phyloP scores from a whole-genome alignment of 169 alveolate genomes.

The Cryptosporidium ubiquitum region DNA sequence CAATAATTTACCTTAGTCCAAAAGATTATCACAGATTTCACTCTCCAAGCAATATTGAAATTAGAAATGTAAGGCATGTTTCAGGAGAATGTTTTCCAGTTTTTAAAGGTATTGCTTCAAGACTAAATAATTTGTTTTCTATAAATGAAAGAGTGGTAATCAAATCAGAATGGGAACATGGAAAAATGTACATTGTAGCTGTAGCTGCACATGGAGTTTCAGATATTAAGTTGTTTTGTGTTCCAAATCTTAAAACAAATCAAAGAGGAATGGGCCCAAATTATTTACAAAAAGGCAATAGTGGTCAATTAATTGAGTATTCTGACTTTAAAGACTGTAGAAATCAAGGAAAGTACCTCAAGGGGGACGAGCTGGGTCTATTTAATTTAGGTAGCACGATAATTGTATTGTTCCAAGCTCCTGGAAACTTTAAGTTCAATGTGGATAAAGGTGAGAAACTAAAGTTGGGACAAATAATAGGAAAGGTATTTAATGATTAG shows the following conservation, averaged over 20 bases:
- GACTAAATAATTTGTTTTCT: slow-evolving; percentile 84
- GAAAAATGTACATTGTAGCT: slow-evolving; percentile 83
- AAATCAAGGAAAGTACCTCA: slow-evolving; percentile 73
- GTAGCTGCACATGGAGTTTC: slow-evolving; percentile 93
- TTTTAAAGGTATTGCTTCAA: slow-evolving; percentile 75
- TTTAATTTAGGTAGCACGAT: slow-evolving; percentile 90
- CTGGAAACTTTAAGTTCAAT: slow-evolving; percentile 79
- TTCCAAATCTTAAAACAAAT: slow-evolving; percentile 82
- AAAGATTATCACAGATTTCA: slow-evolving; percentile 91
- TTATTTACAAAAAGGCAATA: slow-evolving; percentile 64
- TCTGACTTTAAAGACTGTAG: slow-evolving; percentile 35
- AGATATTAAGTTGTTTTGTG: slow-evolving; percentile 82
- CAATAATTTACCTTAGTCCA: slow-evolving; percentile 87
- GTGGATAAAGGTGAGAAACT: slow-evolving; percentile 81
- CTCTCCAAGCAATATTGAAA: slow-evolving; percentile 84
- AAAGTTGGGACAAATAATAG: slow-evolving; percentile 75
- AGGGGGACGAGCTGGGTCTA: slow-evolving; percentile 90
- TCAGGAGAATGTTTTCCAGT: slow-evolving; percentile 86
- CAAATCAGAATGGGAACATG: slow-evolving; percentile 87
- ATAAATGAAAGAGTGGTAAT: slow-evolving; percentile 89
- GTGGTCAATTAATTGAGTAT: slow-evolving; percentile 38
- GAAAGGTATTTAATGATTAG: not conserved
- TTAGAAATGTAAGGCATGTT: slow-evolving; percentile 84
- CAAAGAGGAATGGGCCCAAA: slow-evolving; percentile 71
- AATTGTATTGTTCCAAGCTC: slow-evolving; percentile 86